These are phyloP conservation scores for Dichomitus squalens DNA, from an alignment of 1,284 basidiomycete genomes.

Conservation along the genomic window DNA sequence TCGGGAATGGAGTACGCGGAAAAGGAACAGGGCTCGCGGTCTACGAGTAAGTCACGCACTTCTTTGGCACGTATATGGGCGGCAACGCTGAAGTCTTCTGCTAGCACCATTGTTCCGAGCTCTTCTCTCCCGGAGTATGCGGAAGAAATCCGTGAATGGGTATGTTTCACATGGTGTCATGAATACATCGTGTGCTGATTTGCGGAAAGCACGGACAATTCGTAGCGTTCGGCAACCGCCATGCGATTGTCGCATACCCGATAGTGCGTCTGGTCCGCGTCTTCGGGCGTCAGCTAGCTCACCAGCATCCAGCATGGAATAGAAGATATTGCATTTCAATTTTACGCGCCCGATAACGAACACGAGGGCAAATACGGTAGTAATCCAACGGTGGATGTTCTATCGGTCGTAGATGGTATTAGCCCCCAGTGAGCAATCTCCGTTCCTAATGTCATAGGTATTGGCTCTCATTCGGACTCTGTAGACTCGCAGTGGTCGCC, in stretches of 20 bases:
- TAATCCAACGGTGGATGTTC: slow-evolving; percentile 8
- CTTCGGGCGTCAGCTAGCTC: too few species aligned
- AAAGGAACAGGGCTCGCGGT: slow-evolving; percentile 33
- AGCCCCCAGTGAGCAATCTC: slow-evolving; percentile 3
- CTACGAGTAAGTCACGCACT: slow-evolving; percentile 43
- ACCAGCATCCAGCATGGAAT: slow-evolving; percentile 6
- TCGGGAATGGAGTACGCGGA: slow-evolving; percentile 34
- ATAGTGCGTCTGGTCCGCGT: slow-evolving; percentile 32
- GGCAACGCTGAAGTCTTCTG: neutral
- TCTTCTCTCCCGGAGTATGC: neutral
- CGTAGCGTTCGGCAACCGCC: slow-evolving; percentile 44
- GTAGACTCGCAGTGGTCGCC: slow-evolving; percentile 39
- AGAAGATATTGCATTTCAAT: slow-evolving; percentile 20
- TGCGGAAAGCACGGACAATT: slow-evolving; percentile 36
- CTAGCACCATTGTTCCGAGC: slow-evolving; percentile 4
- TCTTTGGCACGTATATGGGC: neutral
- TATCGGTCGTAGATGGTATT: neutral
- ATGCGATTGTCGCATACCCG: slow-evolving; percentile 38
- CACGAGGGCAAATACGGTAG: slow-evolving; percentile 16
- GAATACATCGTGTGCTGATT: neutral
- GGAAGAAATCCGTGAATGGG: neutral
- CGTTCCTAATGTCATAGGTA: neutral
- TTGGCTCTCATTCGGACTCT: neutral
- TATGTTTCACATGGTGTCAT: neutral
- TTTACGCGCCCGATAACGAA: slow-evolving; percentile 19